Conservation (phyloP, 129 eudicot genomes). For the Flaveria linearis region DNA sequence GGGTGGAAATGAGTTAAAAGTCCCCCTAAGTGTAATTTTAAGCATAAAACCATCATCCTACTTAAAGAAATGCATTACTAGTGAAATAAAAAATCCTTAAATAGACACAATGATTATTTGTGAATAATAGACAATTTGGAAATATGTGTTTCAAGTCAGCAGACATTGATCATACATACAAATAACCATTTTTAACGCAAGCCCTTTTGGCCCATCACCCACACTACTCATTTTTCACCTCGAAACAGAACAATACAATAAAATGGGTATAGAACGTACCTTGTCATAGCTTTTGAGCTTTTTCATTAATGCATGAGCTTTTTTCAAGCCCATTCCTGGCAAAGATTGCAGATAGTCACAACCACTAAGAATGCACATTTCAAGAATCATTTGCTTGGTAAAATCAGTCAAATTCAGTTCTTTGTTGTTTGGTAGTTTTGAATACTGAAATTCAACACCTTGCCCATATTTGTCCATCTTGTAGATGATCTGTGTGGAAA, state of each 20-base stretch:
- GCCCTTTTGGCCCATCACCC: neutral
- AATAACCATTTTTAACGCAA: neutral
- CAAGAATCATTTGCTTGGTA: constrained; percentile 84
- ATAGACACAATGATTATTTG: neutral
- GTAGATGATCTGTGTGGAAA: constrained; percentile 73
- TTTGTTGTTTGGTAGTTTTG: constrained; percentile 64
- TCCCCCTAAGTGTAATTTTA: neutral
- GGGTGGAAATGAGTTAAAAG: neutral
- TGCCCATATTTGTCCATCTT: constrained; percentile 98
- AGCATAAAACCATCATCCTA: neutral
- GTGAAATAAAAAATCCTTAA: neutral
- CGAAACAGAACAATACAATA: neutral
- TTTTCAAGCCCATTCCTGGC: constrained; percentile 98
- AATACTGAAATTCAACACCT: constrained; percentile 81
- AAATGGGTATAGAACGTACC: constrained; percentile 37
- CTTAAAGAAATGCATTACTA: neutral
- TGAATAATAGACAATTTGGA: neutral
- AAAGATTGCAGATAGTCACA: constrained; percentile 92
- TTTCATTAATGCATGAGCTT: constrained; percentile 73
- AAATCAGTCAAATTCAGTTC: constrained; percentile 70
- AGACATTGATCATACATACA: neutral
- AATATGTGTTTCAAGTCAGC: neutral
- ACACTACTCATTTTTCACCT: too few relatives aligned
- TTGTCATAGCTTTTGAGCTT: constrained; percentile 73
- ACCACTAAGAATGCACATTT: constrained; percentile 94